Evolutionary conservation across 495 filamentous ascomycete genomes (phyloP), one percentile per base, ranked within the genome.

Genomic region (Hypoxylon cercidicola): DNA sequence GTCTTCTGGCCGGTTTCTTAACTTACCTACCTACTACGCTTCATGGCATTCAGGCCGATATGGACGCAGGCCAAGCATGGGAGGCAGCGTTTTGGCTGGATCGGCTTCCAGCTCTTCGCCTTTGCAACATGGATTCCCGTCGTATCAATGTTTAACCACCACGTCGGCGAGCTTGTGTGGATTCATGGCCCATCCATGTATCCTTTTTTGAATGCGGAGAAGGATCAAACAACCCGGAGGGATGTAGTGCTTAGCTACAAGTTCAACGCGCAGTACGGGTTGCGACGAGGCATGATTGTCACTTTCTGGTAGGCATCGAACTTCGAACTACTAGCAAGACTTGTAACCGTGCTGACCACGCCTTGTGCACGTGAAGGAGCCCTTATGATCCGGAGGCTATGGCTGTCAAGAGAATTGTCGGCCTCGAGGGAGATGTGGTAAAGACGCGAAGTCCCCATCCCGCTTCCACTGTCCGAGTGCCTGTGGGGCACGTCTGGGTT

Each of bases 111-210:
- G 28, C 76, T 87, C 40, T 76, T 88, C 66, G 72, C 81, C 56
- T 77, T 87, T 60, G 80, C 81, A 23, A 85, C 88, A 28, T 81
- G 87, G 75, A 66, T 91, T 23, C 89, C 89, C 1, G 83, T 89
- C 23, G 72, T 84, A 20, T 80, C 88, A 41, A 88, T 86, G 77
- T 84, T 91, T 77, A 85, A 87, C 48, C 79, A 82, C 45, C 79
- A 89, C 66, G 78, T 91, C 50, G 79, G 82, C 47, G 80, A 88
- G 60, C 62, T 89, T 23, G 86, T 87, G 66, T 81, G 81, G 76
- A 86, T 93, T 63, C 79, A 75, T 23, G 91, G 91, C 2, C 78
- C 85, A 18, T 90, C 87, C 13, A 94, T 94, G 91, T 91, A 89
- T 53, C 91, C 91, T 0, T 89, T 85, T 73, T 69, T 94, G 10